phyloP scores from a whole-genome alignment of 1,139 yeast genomes.

The Debaryomyces sp. region DNA sequence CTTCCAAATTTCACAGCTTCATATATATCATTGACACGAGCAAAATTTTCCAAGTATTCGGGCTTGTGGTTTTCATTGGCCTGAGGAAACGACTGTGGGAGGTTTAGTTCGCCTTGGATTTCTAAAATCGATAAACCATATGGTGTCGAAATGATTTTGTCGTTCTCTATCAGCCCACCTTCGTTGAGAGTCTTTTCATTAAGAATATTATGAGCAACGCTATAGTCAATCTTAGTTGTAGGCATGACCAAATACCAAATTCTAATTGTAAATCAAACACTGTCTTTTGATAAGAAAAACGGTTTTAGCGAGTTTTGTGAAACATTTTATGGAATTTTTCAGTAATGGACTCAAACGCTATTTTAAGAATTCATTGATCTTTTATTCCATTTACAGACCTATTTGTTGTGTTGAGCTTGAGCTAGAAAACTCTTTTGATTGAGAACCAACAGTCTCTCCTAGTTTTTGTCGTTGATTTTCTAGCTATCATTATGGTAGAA shows the following conservation, averaged over 20 bases:
- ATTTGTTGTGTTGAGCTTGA: neutral
- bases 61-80: constrained; percentile 19
- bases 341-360: neutral
- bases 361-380: neutral
- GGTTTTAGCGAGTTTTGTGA: constrained; percentile 2
- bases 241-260: constrained; percentile 23
- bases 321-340: neutral
- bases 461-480: too few relatives aligned
- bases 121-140: constrained; percentile 62
- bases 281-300: neutral
- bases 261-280: neutral
- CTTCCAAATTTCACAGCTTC: constrained; percentile 62
- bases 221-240: constrained; percentile 30
- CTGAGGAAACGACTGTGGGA: constrained; percentile 47
- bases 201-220: constrained; percentile 24
- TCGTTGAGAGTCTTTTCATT: constrained; percentile 10
- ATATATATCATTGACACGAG: constrained; percentile 37
- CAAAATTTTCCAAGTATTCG: constrained; percentile 29
- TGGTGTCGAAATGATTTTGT: constrained; percentile 48
- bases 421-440: too few relatives aligned
- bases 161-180: constrained; percentile 12
- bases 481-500: too few relatives aligned
- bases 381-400: neutral
- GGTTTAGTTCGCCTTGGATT: constrained; percentile 69
- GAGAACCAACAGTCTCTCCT: too few relatives aligned